Conservation (phyloP, 805 yeast species). For the Yamadazyma akitaensis region DNA sequence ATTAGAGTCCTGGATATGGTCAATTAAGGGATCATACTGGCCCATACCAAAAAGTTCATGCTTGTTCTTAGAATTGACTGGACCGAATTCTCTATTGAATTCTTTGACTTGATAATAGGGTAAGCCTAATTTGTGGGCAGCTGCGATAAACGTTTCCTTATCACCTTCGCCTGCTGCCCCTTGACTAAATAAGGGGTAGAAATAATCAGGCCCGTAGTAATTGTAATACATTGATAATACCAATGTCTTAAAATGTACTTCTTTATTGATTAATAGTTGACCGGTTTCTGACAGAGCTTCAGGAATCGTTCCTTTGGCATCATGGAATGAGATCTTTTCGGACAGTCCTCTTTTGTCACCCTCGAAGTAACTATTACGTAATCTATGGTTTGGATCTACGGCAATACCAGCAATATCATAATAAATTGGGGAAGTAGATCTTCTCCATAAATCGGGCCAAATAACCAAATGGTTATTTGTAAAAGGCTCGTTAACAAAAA, state of each 20-base stretch:
- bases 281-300: slow-evolving; percentile 41
- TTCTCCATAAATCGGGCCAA: slow-evolving; percentile 45
- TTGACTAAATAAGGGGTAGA: slow-evolving; percentile 36
- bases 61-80: slow-evolving; percentile 19
- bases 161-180: slow-evolving; percentile 45
- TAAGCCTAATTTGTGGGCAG: slow-evolving; percentile 34
- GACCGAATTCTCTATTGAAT: slow-evolving; percentile 37
- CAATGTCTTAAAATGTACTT: slow-evolving; percentile 28
- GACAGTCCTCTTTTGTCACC: slow-evolving; percentile 29
- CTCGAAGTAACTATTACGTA: slow-evolving; percentile 26
- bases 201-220: slow-evolving; percentile 34
- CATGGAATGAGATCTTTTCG: slow-evolving; percentile 41
- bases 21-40: slow-evolving; percentile 35
- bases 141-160: slow-evolving; percentile 41
- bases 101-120: slow-evolving; percentile 39
- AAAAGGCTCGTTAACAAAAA: slow-evolving; percentile 35
- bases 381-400: slow-evolving; percentile 17
- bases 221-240: slow-evolving; percentile 37
- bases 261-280: slow-evolving; percentile 34
- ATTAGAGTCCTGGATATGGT: slow-evolving; percentile 16
- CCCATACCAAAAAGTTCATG: slow-evolving; percentile 36
- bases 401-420: slow-evolving; percentile 32
- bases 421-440: slow-evolving; percentile 35
- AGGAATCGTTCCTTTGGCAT: slow-evolving; percentile 53
- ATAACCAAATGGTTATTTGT: slow-evolving; percentile 24